Conservation (phyloP, 2,329 filamentous ascomycete genomes). For the Aureobasidium namibiae region DNA sequence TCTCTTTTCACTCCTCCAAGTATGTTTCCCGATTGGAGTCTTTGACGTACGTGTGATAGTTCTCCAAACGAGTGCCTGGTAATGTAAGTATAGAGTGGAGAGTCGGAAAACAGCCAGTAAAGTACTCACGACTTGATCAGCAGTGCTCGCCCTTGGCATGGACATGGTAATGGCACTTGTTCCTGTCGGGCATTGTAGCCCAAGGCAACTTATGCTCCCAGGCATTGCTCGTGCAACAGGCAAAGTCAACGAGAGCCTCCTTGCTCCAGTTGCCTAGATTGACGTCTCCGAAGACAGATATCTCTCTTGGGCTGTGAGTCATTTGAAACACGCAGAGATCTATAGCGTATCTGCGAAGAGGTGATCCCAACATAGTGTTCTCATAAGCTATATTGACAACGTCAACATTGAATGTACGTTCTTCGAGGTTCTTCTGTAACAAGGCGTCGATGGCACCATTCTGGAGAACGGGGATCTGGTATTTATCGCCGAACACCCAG, state of each 20-base stretch:
- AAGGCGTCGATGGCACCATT: too few relatives aligned
- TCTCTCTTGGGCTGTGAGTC: background rate
- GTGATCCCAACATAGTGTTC: background rate
- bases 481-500: too few relatives aligned
- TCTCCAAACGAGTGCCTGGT: background rate
- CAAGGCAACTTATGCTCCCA: background rate
- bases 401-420: too few relatives aligned
- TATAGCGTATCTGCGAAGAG: slow-evolving; percentile 8
- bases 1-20: too few relatives aligned
- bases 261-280: background rate
- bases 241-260: background rate
- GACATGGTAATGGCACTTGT: background rate
- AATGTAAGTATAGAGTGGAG: background rate
- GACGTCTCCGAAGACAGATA: background rate
- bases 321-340: background rate
- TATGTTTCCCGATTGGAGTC: background rate
- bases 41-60: background rate
- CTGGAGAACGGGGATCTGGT: too few relatives aligned
- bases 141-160: background rate
- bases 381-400: background rate
- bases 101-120: background rate
- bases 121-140: background rate
- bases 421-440: too few relatives aligned
- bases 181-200: background rate
- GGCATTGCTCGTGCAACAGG: too few relatives aligned